Evolutionary conservation across 2,329 filamentous ascomycete species (phyloP).

Genomic region (Fusarium brachygibbosum): DNA sequence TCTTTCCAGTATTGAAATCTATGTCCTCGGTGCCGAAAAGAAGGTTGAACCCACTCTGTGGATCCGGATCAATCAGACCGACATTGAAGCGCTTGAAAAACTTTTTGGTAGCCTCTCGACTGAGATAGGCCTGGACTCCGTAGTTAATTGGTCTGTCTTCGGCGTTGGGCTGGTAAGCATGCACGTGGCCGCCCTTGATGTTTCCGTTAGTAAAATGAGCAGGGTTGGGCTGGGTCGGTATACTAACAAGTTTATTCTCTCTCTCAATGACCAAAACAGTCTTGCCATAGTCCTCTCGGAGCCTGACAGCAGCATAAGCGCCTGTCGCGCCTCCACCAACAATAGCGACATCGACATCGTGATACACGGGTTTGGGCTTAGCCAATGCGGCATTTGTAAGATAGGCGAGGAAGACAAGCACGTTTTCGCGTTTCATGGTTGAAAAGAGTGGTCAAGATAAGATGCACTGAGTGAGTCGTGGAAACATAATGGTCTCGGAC

Average conservation of each 20-base stretch:
- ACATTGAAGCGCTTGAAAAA: constrained; percentile 39
- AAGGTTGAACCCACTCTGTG: neutral
- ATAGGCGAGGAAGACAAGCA: neutral
- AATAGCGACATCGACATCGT: constrained; percentile 37
- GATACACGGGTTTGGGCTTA: neutral
- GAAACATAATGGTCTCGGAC: neutral
- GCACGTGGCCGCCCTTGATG: constrained; percentile 34
- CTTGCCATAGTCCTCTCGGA: constrained; percentile 36
- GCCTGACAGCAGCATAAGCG: constrained; percentile 38
- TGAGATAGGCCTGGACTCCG: constrained; percentile 34
- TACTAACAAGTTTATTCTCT: constrained; percentile 16
- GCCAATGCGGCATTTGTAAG: neutral
- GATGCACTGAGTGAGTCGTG: accelerated
- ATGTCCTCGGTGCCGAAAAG: constrained; percentile 16
- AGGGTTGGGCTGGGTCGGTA: accelerated
- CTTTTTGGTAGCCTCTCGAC: constrained; percentile 13
- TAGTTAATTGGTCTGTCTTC: constrained; percentile 23
- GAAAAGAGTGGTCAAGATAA: accelerated
- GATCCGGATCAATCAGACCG: constrained; percentile 13
- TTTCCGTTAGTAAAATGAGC: neutral
- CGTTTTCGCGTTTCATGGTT: constrained; percentile 1
- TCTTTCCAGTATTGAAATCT: constrained; percentile 26
- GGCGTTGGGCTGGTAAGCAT: constrained; percentile 19
- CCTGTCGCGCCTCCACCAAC: constrained; percentile 39
- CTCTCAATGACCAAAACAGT: constrained; percentile 41